Conservation (phyloP, 2,329 filamentous ascomycete genomes). For the Verticillium albo-atrum region DNA sequence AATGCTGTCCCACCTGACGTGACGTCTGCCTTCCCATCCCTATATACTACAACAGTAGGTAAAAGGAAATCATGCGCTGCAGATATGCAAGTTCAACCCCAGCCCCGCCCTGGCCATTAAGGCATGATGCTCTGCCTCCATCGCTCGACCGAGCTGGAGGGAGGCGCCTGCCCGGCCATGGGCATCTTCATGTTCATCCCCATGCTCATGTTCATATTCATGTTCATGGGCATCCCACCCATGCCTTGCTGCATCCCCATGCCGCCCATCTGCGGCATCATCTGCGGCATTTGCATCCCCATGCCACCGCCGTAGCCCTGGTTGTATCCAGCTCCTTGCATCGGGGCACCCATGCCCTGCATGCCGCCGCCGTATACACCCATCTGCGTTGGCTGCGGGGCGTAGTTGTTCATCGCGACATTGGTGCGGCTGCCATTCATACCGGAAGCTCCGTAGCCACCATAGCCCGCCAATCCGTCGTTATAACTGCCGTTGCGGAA, state of each 20-base stretch:
- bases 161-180: background rate
- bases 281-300: slow-evolving; percentile 16
- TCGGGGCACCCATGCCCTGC: background rate
- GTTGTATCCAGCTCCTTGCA: background rate
- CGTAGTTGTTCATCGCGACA: slow-evolving; percentile 7
- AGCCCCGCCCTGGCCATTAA: background rate
- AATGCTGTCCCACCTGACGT: slow-evolving; percentile 5
- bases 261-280: background rate
- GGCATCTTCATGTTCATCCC: slow-evolving; percentile 11
- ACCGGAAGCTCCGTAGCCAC: slow-evolving; percentile 16
- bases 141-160: slow-evolving; percentile 19
- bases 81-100: background rate
- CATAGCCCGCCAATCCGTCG: slow-evolving; percentile 41
- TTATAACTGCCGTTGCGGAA: slow-evolving; percentile 52
- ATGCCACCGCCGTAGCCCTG: slow-evolving; percentile 4
- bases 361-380: background rate
- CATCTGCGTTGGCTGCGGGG: background rate
- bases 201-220: slow-evolving; percentile 15
- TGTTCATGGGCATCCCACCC: slow-evolving; percentile 13
- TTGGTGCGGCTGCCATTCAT: slow-evolving; percentile 17
- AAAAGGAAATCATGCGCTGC: background rate
- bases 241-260: slow-evolving; percentile 6
- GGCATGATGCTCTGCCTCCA: slow-evolving; percentile 35
- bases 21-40: background rate
- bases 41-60: background rate